Evolutionary conservation across 352 stramenopile species (phyloP).

Genomic region (Pythium pyrilobum): DNA sequence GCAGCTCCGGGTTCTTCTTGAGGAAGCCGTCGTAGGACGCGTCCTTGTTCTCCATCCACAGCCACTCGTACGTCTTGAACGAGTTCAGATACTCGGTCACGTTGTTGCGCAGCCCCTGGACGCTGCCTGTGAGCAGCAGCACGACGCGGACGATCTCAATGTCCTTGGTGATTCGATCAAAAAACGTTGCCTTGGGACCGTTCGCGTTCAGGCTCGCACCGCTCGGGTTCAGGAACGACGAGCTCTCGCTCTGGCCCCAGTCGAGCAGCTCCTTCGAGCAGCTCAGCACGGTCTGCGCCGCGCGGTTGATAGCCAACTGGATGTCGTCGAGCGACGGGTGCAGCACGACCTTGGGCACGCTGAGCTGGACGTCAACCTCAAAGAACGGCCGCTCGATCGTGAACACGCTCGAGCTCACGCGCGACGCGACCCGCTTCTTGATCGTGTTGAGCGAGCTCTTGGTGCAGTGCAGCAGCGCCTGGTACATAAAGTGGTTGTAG

Average conservation of each 20-base stretch:
- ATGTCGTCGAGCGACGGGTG: slow-evolving; percentile 97
- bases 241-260: slow-evolving; percentile 86
- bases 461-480: slow-evolving; percentile 94
- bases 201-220: slow-evolving; percentile 22
- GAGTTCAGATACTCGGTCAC: slow-evolving; percentile 96
- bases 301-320: slow-evolving; percentile 97
- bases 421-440: slow-evolving; percentile 96
- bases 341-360: slow-evolving; percentile 90
- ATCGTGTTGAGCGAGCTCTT: slow-evolving; percentile 98
- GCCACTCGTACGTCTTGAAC: slow-evolving; percentile 96
- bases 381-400: slow-evolving; percentile 96
- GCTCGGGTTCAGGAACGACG: slow-evolving; percentile 20
- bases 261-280: slow-evolving; percentile 96
- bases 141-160: slow-evolving; percentile 98
- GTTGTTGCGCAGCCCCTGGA: slow-evolving; percentile 96
- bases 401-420: slow-evolving; percentile 83
- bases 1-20: slow-evolving; percentile 91
- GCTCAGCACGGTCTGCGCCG: slow-evolving; percentile 94
- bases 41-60: slow-evolving; percentile 98
- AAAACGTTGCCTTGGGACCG: slow-evolving; percentile 88
- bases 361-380: slow-evolving; percentile 97
- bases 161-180: slow-evolving; percentile 97
- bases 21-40: slow-evolving; percentile 93
- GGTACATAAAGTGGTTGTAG: slow-evolving; percentile 99
- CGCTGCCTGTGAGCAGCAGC: slow-evolving; percentile 94